Conservation (phyloP, 257 asterid species). For the Salvia miltiorrhiza region DNA sequence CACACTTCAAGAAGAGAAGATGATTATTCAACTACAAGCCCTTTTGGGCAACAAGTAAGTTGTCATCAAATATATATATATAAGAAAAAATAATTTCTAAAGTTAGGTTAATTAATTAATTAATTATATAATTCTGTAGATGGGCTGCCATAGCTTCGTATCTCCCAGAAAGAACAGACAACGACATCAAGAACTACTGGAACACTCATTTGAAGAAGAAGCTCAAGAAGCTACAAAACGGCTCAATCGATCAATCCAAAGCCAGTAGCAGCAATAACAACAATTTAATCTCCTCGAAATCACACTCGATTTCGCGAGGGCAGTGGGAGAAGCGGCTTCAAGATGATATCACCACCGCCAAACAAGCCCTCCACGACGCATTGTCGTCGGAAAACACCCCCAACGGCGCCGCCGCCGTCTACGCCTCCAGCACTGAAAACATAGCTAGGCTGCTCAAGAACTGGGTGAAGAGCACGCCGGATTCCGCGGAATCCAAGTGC, state of each 20-base stretch:
- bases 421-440: conserved; percentile 85
- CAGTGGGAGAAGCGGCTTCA: conserved; percentile 91
- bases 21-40: conserved; percentile 93
- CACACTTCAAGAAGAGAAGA: conserved; percentile 78
- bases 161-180: conserved; percentile 94
- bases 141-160: conserved; percentile 99
- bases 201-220: conserved; percentile 90
- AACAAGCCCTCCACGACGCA: conserved; percentile 86
- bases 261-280: no score
- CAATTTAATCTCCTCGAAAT: no score
- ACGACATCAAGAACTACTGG: conserved; percentile 93
- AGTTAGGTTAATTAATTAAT: no score
- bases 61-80: no score
- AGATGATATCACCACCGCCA: conserved; percentile 72
- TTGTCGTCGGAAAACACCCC: conserved; percentile 37
- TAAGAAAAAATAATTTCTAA: no score
- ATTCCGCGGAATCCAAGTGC: conserved; percentile 37
- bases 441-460: conserved; percentile 67
- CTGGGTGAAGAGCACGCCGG: conserved; percentile 47
- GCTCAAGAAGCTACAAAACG: conserved; percentile 47
- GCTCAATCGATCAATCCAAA: conserved; percentile 15
- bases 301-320: conserved; percentile 53
- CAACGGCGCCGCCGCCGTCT: conserved; percentile 2
- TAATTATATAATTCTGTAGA: no score
- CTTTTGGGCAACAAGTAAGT: conserved; percentile 93